These are phyloP conservation scores for Eleusine coracana DNA, from an alignment of 176 grass and related monocot genomes.

Conservation along the genomic window DNA sequence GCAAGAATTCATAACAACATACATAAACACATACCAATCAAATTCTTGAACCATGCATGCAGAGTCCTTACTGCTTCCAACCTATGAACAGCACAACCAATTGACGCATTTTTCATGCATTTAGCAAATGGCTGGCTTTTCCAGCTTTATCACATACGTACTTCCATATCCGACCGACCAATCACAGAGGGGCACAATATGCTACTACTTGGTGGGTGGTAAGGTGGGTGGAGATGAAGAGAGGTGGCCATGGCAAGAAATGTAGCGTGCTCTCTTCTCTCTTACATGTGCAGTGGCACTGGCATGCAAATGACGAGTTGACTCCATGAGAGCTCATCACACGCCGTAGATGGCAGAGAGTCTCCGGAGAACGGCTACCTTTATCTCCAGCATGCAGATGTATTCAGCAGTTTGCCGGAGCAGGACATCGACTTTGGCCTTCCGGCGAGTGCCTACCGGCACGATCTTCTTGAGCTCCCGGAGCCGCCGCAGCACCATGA, in stretches of 20 bases:
- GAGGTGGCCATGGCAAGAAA: conserved; percentile 35
- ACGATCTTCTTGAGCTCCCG: conserved; percentile 65
- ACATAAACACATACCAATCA: conserved; percentile 13
- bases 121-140: conserved; percentile 29
- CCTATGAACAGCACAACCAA: conserved; percentile 20
- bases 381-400: conserved; percentile 55
- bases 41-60: conserved; percentile 33
- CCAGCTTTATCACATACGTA: conserved; percentile 37
- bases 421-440: conserved; percentile 35
- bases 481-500: conserved; percentile 55
- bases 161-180: conserved; percentile 25
- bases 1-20: conserved; percentile 8
- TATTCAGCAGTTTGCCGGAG: conserved; percentile 56
- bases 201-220: conserved; percentile 35
- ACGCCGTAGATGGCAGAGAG: conserved; percentile 48
- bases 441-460: conserved; percentile 17
- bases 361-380: conserved; percentile 48
- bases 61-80: conserved; percentile 10
- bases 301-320: conserved; percentile 13
- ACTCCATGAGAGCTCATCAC: conserved; percentile 13
- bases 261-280: conserved; percentile 15
- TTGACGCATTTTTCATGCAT: conserved; percentile 23
- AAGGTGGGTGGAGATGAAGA: conserved; percentile 16
- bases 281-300: conserved; percentile 42
- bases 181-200: conserved; percentile 40